phyloP scores from a whole-genome alignment of 2,329 filamentous ascomycete species.

The Acrocalymma vagum region DNA sequence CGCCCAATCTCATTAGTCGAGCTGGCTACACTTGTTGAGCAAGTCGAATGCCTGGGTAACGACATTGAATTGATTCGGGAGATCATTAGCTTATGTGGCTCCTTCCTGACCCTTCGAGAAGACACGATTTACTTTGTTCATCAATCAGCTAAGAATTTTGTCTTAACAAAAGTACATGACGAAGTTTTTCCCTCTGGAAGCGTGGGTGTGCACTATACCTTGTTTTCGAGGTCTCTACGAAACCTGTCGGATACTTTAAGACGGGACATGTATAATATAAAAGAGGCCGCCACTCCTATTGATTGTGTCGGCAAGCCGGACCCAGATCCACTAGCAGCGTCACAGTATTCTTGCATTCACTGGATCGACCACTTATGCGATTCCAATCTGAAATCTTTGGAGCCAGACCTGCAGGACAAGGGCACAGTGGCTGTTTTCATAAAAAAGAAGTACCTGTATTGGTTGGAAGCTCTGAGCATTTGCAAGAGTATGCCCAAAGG shows the following conservation, averaged over 20 bases:
- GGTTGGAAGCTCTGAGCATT: slow-evolving; percentile 24
- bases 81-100: slow-evolving; percentile 48
- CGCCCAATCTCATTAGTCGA: slow-evolving; percentile 51
- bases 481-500: slow-evolving; percentile 18
- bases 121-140: slow-evolving; percentile 26
- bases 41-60: slow-evolving; percentile 10
- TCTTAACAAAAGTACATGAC: slow-evolving; percentile 27
- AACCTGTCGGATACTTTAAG: slow-evolving; percentile 20
- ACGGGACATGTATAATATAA: slow-evolving; percentile 32
- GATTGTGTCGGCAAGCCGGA: slow-evolving; percentile 24
- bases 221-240: slow-evolving; percentile 37
- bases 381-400: slow-evolving; percentile 2
- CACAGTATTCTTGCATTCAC: slow-evolving; percentile 38
- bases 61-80: slow-evolving; percentile 21
- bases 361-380: slow-evolving; percentile 45
- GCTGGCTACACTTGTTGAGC: slow-evolving; percentile 32
- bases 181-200: slow-evolving; percentile 35
- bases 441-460: slow-evolving; percentile 4
- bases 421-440: slow-evolving; percentile 4
- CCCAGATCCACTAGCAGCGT: slow-evolving; percentile 30
- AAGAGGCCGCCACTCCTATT: slow-evolving; percentile 18
- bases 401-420: slow-evolving; percentile 2
- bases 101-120: slow-evolving; percentile 32
- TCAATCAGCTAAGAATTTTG: slow-evolving; percentile 54
- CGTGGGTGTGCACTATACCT: slow-evolving; percentile 16